Evolutionary conservation across 1,284 basidiomycete species (phyloP).

Genomic region (Grifola frondosa): DNA sequence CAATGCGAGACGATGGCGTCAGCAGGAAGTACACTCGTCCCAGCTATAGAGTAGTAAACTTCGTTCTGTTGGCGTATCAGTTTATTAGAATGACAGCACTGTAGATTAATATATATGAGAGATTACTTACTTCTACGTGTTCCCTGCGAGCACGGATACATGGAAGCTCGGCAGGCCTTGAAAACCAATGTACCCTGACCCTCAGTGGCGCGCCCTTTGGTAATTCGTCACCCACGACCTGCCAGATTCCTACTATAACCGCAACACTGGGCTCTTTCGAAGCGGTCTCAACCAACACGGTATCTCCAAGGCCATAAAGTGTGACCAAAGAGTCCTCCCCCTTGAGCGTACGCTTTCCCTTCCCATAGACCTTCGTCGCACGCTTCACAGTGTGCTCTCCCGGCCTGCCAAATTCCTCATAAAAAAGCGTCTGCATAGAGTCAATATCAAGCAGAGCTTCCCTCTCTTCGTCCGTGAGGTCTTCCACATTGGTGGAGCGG

Average conservation of each 20-base stretch:
- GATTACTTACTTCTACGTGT: conserved; percentile 49
- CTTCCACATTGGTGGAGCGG: conserved; percentile 17
- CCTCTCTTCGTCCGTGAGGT: conserved; percentile 23
- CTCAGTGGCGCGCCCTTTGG: conserved; percentile 38
- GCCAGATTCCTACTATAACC: conserved; percentile 68
- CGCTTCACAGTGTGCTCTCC: conserved; percentile 1
- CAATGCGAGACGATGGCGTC: conserved; percentile 53
- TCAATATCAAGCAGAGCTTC: conserved; percentile 11
- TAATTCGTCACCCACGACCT: conserved; percentile 35
- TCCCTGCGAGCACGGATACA: conserved; percentile 54
- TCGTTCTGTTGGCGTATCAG: conserved; percentile 50
- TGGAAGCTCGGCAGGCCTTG: conserved; percentile 60
- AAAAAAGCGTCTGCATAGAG: conserved; percentile 24
- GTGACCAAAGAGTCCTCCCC: background rate
- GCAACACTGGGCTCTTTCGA: conserved; percentile 57
- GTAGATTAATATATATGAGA: background rate
- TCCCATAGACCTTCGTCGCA: conserved; percentile 17
- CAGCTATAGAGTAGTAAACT: conserved; percentile 61
- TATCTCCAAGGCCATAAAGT: conserved; percentile 57
- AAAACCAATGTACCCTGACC: conserved; percentile 70
- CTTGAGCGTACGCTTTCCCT: conserved; percentile 6
- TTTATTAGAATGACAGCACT: background rate
- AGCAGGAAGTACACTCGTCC: conserved; percentile 47
- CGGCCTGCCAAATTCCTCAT: conserved; percentile 13
- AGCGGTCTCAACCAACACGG: conserved; percentile 59